A percentile compares a stretch with the other conserved stretches of the same genome.
Conservation (phyloP, 768 basidiomycete species). For the Pleurotus platypus region DNA sequence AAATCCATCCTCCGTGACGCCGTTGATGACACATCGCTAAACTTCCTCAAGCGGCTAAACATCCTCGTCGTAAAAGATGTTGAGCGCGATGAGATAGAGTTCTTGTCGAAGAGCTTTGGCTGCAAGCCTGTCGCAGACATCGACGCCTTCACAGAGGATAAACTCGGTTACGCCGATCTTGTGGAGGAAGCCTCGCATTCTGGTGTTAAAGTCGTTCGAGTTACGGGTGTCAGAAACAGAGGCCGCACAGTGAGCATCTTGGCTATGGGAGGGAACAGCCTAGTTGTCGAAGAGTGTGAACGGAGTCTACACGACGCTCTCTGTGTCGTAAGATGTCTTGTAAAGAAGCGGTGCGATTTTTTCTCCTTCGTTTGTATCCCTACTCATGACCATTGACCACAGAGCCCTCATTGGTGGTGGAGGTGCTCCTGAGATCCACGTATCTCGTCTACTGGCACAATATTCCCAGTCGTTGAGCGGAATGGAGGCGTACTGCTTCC, state of each 20-base stretch:
- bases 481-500: slow-evolving; percentile 99
- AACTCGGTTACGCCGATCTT: slow-evolving; percentile 93
- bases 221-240: slow-evolving; percentile 92
- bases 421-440: slow-evolving; percentile 97
- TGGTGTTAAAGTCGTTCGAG: slow-evolving; percentile 88
- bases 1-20: slow-evolving; percentile 99
- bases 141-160: slow-evolving; percentile 96
- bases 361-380: neutral
- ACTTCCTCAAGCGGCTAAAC: slow-evolving; percentile 94
- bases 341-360: slow-evolving; percentile 84
- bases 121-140: slow-evolving; percentile 97
- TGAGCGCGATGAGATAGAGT: slow-evolving; percentile 98
- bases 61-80: slow-evolving; percentile 97
- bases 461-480: slow-evolving; percentile 92
- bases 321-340: slow-evolving; percentile 97
- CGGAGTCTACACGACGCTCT: slow-evolving; percentile 97
- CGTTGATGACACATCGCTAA: slow-evolving; percentile 96
- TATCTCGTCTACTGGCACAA: slow-evolving; percentile 87
- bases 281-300: slow-evolving; percentile 96
- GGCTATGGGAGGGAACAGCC: slow-evolving; percentile 87
- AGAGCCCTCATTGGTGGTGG: slow-evolving; percentile 89
- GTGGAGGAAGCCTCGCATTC: slow-evolving; percentile 83
- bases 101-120: slow-evolving; percentile 90
- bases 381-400: neutral
- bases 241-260: slow-evolving; percentile 95